Base-by-base conservation (phyloP, 2,329 filamentous ascomycete genomes). In the Emericellopsis atlantica region DNA sequence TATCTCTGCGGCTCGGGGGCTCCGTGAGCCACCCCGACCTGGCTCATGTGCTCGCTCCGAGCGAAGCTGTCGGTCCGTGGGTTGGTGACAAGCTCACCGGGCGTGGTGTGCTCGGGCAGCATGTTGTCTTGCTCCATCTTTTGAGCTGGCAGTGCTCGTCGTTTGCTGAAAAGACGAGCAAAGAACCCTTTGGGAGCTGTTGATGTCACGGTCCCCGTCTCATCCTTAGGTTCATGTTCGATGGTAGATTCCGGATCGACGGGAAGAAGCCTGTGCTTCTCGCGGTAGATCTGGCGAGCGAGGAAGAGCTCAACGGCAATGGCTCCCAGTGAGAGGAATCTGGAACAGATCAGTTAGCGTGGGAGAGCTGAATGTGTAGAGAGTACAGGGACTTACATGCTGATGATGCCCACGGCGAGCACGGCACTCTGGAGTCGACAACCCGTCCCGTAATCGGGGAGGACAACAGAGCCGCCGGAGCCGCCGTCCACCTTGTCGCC, bases 341-440 rank as follows among this genome's bases (percentile, higher is more conserved):
- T 29, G 6, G 26, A 29, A 12, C 18, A 16, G 16, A 12, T 36
- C 21, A 12, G 34, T 36, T 18, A 9, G 16, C 21, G 23, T 16
- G 14, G 3, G 24, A 12, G 5, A 31, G 6, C 15, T 15, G 31
- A 31, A 22, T 4, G 23, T 32, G 12, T 8, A 29, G 15, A 14
- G n/a, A 18, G 15, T 10, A 12, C 18, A 5, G 26, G 6, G 8
- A 45, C 68, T 64, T 67, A 88, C 79, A 84, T 78, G 53, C 73
- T 83, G 43, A 88, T 74, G 45, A 95, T 83, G 24, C 88, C 67
- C 14, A 92, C 79, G 4, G 84, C 83, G 48, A 95, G 80, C 45
- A 70, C 74, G 36, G 81, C 87, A 39, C 79, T 85, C 62, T 94
- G 77, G 49, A 95, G 66, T 44, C 70, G 70, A 66, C 89, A 95